Conservation (phyloP, 1,139 yeast species). For the Chernovozyma aurita region DNA sequence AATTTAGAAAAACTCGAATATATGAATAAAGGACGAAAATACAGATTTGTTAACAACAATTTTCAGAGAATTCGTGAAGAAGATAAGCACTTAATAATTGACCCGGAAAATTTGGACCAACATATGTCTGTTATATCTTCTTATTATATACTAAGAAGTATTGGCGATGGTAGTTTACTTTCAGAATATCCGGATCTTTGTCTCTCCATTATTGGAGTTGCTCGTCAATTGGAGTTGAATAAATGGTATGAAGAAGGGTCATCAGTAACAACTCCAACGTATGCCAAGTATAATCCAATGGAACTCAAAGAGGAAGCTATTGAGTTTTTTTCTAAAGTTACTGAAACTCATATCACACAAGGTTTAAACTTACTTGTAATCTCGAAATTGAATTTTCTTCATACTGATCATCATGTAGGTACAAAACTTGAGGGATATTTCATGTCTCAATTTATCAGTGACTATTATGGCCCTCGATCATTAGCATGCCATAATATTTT, state of each 20-base stretch:
- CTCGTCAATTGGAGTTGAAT: constrained; percentile 44
- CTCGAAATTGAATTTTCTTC: constrained; percentile 49
- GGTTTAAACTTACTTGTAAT: constrained; percentile 44
- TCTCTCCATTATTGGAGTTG: constrained; percentile 46
- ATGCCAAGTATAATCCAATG: constrained; percentile 28
- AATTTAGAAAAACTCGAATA: constrained; percentile 38
- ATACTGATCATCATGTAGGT: constrained; percentile 55
- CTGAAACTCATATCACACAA: constrained; percentile 30
- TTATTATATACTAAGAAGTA: constrained; percentile 35
- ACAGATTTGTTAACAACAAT: constrained; percentile 44
- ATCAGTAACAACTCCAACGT: constrained; percentile 35
- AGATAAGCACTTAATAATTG: constrained; percentile 47
- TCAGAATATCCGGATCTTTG: constrained; percentile 39
- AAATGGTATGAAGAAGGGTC: constrained; percentile 49
- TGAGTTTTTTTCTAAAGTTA: constrained; percentile 21
- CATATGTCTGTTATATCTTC: constrained; percentile 40
- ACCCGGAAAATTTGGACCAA: constrained; percentile 29
- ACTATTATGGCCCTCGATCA: constrained; percentile 40
- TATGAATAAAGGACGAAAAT: constrained; percentile 48
- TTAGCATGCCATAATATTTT: constrained; percentile 39
- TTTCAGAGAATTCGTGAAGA: constrained; percentile 50
- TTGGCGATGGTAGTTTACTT: constrained; percentile 32
- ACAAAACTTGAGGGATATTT: constrained; percentile 45
- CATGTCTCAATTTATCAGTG: constrained; percentile 35
- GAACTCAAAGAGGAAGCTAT: constrained; percentile 25